Evolutionary conservation across 495 filamentous ascomycete species (phyloP), one percentile per base, ranked within the genome.

Genomic region (Lasiosphaeris hirsuta): DNA sequence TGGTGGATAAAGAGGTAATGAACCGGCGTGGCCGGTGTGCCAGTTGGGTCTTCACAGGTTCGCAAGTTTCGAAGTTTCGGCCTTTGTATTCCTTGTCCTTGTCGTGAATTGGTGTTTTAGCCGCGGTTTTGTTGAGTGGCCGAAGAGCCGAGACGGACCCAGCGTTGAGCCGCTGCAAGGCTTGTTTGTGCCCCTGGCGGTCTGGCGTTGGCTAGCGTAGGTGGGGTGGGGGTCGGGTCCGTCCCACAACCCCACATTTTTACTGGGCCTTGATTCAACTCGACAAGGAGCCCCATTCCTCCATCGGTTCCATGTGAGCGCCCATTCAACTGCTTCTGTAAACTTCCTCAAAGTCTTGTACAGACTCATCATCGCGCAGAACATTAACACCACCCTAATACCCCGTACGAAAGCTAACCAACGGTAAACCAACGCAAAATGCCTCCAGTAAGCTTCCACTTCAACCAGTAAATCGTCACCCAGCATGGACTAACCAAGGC

Each of bases 361-460:
- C 23, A 30, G 38, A 2, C 38, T 15, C 38, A 11, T 7, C 33
- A 19, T 34, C 46, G 4, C 8, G n/a, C 6, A n/a, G n/a, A n/a
- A n/a, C n/a, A n/a, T n/a, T n/a, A 49, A 34, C n/a, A 36, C 33
- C 19, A 35, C 18, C 17, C 17, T 14, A 4, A 23, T 23, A 23
- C 9, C 10, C 1, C 46, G 5, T 4, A 2, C 46, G n/a, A 51
- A 7, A 13, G 15, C 6, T 4, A 10, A 37, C 23, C 8, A 30
- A 30, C 23, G 0, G n/a, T 6, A 11, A 47, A 15, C n/a, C 18
- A 11, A 34, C 39, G 33, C 62, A 70, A 67, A 44, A 81, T 78
- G 78, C 75, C 76, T 60, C 75, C 76, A 40, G 75, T 78, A 72
- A 61, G 23, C 37, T 37, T n/a, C 14, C 37, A 51, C 43, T 56